Percentiles rank a stretch among this genome's conserved stretches.
These are phyloP conservation scores for Ceratobasidium sp. DNA, from an alignment of 1,284 basidiomycete genomes.

Conservation along the genomic window DNA sequence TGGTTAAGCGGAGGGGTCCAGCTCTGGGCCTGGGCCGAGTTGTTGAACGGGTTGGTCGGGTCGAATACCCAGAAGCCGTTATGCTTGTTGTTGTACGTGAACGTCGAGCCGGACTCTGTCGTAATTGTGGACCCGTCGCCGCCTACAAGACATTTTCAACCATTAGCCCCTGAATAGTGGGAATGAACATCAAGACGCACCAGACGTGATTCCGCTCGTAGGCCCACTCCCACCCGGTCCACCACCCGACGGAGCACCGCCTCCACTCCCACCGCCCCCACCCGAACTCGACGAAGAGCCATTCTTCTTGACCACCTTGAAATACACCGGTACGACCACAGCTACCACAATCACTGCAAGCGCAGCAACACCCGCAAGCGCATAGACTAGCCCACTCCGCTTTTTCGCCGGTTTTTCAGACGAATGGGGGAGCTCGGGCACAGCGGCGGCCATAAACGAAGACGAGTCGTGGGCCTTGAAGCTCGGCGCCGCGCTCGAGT, in stretches of 20 bases:
- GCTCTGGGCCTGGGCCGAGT: slow-evolving; percentile 74
- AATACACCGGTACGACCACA: slow-evolving; percentile 50
- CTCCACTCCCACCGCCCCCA: not conserved
- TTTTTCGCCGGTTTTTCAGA: slow-evolving; percentile 5
- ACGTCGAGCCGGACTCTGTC: slow-evolving; percentile 60
- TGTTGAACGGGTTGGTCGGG: slow-evolving; percentile 79
- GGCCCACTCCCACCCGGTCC: slow-evolving; percentile 44
- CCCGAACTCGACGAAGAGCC: slow-evolving; percentile 13
- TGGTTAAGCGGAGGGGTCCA: slow-evolving; percentile 82
- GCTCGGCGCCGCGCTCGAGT: slow-evolving; percentile 5
- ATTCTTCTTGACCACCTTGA: slow-evolving; percentile 47
- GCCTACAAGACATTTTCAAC: slow-evolving; percentile 51
- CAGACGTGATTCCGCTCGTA: slow-evolving; percentile 34
- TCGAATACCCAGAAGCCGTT: slow-evolving; percentile 67
- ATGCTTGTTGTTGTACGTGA: slow-evolving; percentile 63
- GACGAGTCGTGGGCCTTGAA: slow-evolving; percentile 19
- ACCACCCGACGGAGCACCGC: slow-evolving; percentile 7
- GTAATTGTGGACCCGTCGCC: slow-evolving; percentile 60
- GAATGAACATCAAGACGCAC: not conserved
- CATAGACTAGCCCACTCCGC: slow-evolving; percentile 8
- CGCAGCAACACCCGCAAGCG: slow-evolving; percentile 8
- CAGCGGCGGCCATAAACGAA: slow-evolving; percentile 14
- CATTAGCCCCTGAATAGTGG: slow-evolving; percentile 15
- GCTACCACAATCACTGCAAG: slow-evolving; percentile 30
- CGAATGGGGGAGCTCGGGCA: slow-evolving; percentile 5